Base-by-base conservation (phyloP, 306 rosid genomes). In the Oemleria cerasiformis region DNA sequence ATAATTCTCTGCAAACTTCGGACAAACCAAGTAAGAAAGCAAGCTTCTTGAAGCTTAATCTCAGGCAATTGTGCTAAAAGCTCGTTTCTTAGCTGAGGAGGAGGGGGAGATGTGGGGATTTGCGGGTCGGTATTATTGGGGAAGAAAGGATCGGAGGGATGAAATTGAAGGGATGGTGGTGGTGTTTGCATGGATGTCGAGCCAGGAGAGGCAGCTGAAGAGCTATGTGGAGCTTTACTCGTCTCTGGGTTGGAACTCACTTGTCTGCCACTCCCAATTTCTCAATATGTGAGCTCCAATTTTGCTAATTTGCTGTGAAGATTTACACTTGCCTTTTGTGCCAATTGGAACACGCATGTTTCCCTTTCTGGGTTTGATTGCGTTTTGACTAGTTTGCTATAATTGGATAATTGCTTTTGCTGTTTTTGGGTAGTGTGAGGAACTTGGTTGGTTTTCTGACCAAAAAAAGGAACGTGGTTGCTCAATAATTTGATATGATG, bases 71-170 rank as follows among this genome's bases (percentile, higher is more conserved):
- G 68, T 30, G 21, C 21, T 13, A 34, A 43, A n/a, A 39, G 47
- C 57, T 60, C 48, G 43, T 41, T 38, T 71, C 42, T 12, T 6
- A 74, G 53, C 59, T 43, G 69, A 63, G 80, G 59, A 57, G 64
- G 57, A 62, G 19, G 55, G 62, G 74, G 63, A 67, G 81, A 90
- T 93, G 98, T 92, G 96, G 98, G 98, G 98, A 51, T 87, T 90
- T 68, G 98, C 97, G 30, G 96, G 97, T 44, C 78, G 87, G 68
- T 90, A 77, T 77, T 88, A 85, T 54, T 93, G 98, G 98, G 97
- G 90, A 58, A 85, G 90, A 71, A 90, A 85, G 73, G 79, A 88
- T 51, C 65, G 51, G 57, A 56, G 40, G 30, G 90, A 75, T 74
- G 81, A 82, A 71, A 77, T 78, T 4, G 88, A 88, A 63, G 97